Percentiles rank a stretch among this genome's conserved stretches.
These are phyloP conservation scores for Salvia rosmarinus DNA, from an alignment of 257 asterid species.

Conservation along the genomic window DNA sequence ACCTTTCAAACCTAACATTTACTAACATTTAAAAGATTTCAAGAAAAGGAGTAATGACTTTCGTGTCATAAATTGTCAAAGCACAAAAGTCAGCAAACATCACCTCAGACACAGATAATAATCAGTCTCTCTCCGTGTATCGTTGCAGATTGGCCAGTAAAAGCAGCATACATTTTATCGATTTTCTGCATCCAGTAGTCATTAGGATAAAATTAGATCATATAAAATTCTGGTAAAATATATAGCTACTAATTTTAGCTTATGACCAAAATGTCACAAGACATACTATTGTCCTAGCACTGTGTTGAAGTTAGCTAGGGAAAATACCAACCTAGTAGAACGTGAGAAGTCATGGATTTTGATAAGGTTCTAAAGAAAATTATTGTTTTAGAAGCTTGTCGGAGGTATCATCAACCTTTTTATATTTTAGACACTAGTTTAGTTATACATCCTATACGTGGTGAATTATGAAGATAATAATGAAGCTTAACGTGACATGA, in stretches of 20 bases:
- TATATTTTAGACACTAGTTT: too few species aligned
- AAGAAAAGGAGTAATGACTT: slow-evolving; percentile 18
- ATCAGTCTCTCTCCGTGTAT: slow-evolving; percentile 87
- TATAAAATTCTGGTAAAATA: not conserved
- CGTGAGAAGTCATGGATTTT: slow-evolving; percentile 12
- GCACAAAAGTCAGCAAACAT: slow-evolving; percentile 33
- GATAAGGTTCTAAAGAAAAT: not conserved
- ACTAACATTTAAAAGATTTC: slow-evolving; percentile 3
- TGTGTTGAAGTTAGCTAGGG: not conserved
- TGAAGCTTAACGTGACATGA: too few species aligned
- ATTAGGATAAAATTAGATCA: slow-evolving; percentile 22
- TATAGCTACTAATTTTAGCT: not conserved
- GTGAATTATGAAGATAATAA: too few species aligned
- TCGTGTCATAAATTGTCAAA: slow-evolving; percentile 10
- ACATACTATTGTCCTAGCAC: slow-evolving; percentile 3
- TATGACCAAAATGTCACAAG: slow-evolving; percentile 22
- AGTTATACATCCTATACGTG: too few species aligned
- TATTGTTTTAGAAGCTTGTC: slow-evolving; percentile 9
- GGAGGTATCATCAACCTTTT: not conserved
- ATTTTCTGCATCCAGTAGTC: slow-evolving; percentile 66
- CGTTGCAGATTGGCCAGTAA: slow-evolving; percentile 88
- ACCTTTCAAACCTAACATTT: not conserved
- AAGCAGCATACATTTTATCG: slow-evolving; percentile 87
- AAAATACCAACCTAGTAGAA: not conserved
- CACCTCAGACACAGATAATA: slow-evolving; percentile 88